These are phyloP conservation scores for Yarrowia sp. DNA, from an alignment of 805 yeast genomes.

Conservation along the genomic window DNA sequence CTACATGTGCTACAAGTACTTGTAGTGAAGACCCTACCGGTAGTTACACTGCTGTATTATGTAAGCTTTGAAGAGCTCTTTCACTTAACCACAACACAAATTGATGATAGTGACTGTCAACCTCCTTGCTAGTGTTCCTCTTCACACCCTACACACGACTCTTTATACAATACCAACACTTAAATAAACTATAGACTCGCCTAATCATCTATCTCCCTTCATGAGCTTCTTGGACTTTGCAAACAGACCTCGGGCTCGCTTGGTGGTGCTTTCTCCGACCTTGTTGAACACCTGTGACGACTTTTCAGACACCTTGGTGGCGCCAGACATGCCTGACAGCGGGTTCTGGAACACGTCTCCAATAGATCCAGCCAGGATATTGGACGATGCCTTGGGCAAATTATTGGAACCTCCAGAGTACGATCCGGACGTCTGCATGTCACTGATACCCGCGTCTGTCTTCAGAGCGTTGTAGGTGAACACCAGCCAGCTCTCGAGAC, in stretches of 20 bases:
- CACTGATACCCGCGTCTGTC: slow-evolving; percentile 22
- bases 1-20: too few species aligned
- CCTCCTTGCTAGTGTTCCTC: too few species aligned
- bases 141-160: too few species aligned
- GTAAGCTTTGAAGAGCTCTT: too few species aligned
- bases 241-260: slow-evolving; percentile 49
- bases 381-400: slow-evolving; percentile 42
- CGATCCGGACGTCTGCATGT: slow-evolving; percentile 43
- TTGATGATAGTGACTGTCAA: too few species aligned
- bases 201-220: slow-evolving; percentile 18
- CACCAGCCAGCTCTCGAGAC: slow-evolving; percentile 49
- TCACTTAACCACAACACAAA: too few species aligned
- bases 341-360: slow-evolving; percentile 43
- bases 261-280: slow-evolving; percentile 50
- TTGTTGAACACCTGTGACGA: slow-evolving; percentile 42
- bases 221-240: slow-evolving; percentile 48
- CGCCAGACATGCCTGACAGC: slow-evolving; percentile 34
- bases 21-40: too few species aligned
- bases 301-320: slow-evolving; percentile 36
- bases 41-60: too few species aligned
- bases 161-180: background rate
- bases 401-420: slow-evolving; percentile 28
- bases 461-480: slow-evolving; percentile 36
- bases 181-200: background rate
- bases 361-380: slow-evolving; percentile 22